phyloP scores from a whole-genome alignment of 2,329 filamentous ascomycete species.

The Falciphora oryzae region DNA sequence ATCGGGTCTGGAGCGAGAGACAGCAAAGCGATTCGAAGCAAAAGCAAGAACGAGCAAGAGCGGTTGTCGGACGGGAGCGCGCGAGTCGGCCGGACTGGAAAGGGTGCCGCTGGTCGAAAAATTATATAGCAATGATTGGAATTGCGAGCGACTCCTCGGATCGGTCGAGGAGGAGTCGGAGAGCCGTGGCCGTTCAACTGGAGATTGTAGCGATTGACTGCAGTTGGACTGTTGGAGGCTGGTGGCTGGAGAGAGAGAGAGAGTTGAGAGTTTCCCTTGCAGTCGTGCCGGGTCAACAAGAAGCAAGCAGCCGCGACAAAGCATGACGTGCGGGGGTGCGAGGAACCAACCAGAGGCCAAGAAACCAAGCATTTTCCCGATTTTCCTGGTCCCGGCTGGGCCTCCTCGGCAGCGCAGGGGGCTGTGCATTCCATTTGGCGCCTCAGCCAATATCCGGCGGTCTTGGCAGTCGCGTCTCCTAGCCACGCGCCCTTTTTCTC shows the following conservation, averaged over 20 bases:
- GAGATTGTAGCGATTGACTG: constrained; percentile 6
- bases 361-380: neutral
- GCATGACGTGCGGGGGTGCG: neutral
- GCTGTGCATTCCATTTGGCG: neutral
- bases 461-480: neutral
- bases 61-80: neutral
- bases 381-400: neutral
- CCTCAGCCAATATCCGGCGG: neutral
- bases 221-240: constrained; percentile 8
- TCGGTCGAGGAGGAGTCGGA: neutral
- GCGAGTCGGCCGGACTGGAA: neutral
- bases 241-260: neutral
- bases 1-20: neutral
- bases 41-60: neutral
- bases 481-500: neutral
- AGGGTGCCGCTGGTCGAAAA: neutral
- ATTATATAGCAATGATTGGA: neutral
- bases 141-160: neutral
- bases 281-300: neutral
- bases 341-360: neutral
- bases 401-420: neutral
- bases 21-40: neutral
- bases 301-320: neutral
- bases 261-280: neutral
- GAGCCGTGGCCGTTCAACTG: neutral